A percentile compares a stretch with the other conserved stretches of the same genome.
These are phyloP conservation scores for Asterochloris sp. DNA, from an alignment of 139 green algal species.

Conservation along the genomic window DNA sequence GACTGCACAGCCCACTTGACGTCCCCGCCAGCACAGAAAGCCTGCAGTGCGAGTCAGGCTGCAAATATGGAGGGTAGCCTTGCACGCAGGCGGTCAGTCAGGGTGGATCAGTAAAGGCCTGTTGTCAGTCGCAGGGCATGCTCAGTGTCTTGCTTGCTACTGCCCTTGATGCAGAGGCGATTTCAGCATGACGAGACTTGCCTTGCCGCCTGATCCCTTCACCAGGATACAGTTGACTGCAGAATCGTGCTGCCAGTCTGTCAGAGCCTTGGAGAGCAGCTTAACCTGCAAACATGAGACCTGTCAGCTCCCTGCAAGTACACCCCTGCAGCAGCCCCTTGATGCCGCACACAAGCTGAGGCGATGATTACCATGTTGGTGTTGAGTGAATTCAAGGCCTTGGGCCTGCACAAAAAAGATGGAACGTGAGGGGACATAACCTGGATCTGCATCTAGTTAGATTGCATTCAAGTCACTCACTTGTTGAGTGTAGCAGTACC, in stretches of 20 bases:
- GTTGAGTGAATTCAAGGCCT: slow-evolving; percentile 73
- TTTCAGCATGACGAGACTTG: neutral
- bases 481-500: neutral
- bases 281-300: neutral
- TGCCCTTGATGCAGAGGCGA: neutral
- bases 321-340: neutral
- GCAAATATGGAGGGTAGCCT: neutral
- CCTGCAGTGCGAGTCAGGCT: slow-evolving; percentile 28
- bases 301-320: neutral
- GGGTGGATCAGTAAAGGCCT: neutral
- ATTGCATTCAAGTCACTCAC: neutral
- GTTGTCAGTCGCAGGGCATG: neutral
- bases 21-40: slow-evolving; percentile 85
- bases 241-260: neutral
- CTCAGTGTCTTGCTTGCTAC: neutral
- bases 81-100: neutral
- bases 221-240: slow-evolving; percentile 4
- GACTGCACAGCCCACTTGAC: slow-evolving; percentile 65
- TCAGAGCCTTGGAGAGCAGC: neutral
- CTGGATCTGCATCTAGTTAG: neutral
- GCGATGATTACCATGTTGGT: slow-evolving; percentile 52
- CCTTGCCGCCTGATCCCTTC: slow-evolving; percentile 8
- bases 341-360: neutral
- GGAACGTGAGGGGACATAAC: neutral
- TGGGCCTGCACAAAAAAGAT: slow-evolving; percentile 43